Evolutionary conservation across 768 basidiomycete species (phyloP).

Genomic region (Pleurotus pulmonarius): DNA sequence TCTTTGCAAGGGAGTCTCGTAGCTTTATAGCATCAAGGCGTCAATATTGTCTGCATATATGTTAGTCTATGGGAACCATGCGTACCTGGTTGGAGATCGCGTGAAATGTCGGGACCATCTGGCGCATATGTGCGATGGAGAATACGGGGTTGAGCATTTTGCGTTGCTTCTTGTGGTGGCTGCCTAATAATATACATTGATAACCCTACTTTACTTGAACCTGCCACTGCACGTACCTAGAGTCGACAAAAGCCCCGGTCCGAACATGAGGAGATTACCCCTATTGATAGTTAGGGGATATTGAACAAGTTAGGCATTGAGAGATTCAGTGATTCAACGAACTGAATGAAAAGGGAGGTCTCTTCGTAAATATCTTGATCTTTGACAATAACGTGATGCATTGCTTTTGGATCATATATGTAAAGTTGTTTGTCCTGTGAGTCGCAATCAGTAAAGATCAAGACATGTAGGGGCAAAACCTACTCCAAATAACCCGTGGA

Average conservation of each 20-base stretch:
- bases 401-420: slow-evolving; percentile 32
- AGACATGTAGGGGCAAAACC: background rate
- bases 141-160: slow-evolving; percentile 33
- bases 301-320: too few relatives aligned
- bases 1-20: background rate
- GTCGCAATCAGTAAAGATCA: background rate
- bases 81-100: slow-evolving; percentile 10
- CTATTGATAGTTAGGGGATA: slow-evolving; percentile 8
- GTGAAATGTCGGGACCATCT: slow-evolving; percentile 24
- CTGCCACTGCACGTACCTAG: slow-evolving; percentile 13
- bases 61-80: background rate
- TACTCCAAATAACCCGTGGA: slow-evolving; percentile 33
- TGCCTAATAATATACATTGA: slow-evolving; percentile 14
- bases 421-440: slow-evolving; percentile 29
- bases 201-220: too few relatives aligned
- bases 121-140: slow-evolving; percentile 28
- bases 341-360: slow-evolving; percentile 29
- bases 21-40: slow-evolving; percentile 4
- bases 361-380: slow-evolving; percentile 35
- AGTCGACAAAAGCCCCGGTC: slow-evolving; percentile 23
- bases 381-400: slow-evolving; percentile 33
- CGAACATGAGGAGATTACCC: slow-evolving; percentile 19
- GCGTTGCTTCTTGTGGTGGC: slow-evolving; percentile 27
- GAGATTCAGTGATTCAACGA: background rate
- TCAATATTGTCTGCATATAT: background rate